A percentile compares a stretch with the other conserved stretches of the same genome.
Evolutionary conservation across 2,329 filamentous ascomycete species (phyloP).

Genomic region (Xylariaceae sp.): DNA sequence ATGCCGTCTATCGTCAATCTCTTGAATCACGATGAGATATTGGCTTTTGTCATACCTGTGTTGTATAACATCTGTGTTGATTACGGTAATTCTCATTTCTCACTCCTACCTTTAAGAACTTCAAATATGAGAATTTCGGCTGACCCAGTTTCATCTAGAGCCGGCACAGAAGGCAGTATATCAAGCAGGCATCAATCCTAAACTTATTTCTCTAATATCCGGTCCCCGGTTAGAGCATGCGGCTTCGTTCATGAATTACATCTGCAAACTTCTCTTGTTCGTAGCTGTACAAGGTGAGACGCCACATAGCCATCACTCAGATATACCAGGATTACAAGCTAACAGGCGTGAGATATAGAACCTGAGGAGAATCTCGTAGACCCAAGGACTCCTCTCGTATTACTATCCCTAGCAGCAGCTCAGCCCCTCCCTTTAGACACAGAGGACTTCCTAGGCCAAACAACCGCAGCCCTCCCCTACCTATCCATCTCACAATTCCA

Average conservation of each 20-base stretch:
- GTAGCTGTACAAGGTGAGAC: slow-evolving; percentile 46
- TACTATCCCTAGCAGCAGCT: slow-evolving; percentile 47
- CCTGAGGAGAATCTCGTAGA: slow-evolving; percentile 43
- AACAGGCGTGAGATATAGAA: slow-evolving; percentile 32
- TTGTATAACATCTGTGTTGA: slow-evolving; percentile 61
- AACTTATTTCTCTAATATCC: slow-evolving; percentile 47
- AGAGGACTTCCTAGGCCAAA: slow-evolving; percentile 51
- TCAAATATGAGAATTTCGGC: background rate
- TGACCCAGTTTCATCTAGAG: slow-evolving; percentile 37
- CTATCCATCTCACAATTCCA: slow-evolving; percentile 53
- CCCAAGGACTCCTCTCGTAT: slow-evolving; percentile 43
- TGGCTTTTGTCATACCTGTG: slow-evolving; percentile 54
- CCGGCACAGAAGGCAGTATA: slow-evolving; percentile 55
- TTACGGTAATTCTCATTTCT: slow-evolving; percentile 49
- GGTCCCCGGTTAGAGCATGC: slow-evolving; percentile 41
- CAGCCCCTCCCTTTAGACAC: slow-evolving; percentile 41
- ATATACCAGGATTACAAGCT: slow-evolving; percentile 6
- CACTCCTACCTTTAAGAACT: background rate
- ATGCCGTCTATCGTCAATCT: slow-evolving; percentile 46
- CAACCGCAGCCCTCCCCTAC: slow-evolving; percentile 52
- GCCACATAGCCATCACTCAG: background rate
- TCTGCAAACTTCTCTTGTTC: slow-evolving; percentile 55
- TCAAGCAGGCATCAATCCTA: slow-evolving; percentile 45
- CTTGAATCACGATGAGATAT: slow-evolving; percentile 43
- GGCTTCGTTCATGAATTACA: slow-evolving; percentile 44